These are phyloP conservation scores for Buxus sempervirens DNA, from an alignment of 164 flowering plant species.

Conservation along the genomic window DNA sequence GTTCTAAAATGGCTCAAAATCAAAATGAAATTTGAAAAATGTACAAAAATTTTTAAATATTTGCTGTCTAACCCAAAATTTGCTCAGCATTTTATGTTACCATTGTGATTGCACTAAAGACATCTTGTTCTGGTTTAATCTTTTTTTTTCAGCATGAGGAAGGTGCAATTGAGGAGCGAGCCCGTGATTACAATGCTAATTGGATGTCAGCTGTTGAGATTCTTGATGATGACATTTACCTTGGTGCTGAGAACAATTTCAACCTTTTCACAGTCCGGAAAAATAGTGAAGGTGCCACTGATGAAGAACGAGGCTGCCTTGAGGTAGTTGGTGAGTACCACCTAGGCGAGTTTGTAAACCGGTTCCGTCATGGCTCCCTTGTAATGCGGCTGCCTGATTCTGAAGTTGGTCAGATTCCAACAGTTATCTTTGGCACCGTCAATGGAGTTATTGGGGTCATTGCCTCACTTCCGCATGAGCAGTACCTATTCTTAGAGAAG, in stretches of 20 bases:
- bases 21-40: too few relatives aligned
- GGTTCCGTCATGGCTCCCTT: slow-evolving; percentile 91
- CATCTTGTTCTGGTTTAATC: background rate
- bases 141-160: slow-evolving; percentile 74
- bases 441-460: slow-evolving; percentile 91
- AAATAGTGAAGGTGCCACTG: slow-evolving; percentile 96
- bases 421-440: slow-evolving; percentile 81
- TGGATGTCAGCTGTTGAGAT: slow-evolving; percentile 99
- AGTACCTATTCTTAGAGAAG: slow-evolving; percentile 75
- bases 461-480: slow-evolving; percentile 87
- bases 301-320: slow-evolving; percentile 88
- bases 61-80: too few relatives aligned
- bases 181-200: slow-evolving; percentile 92
- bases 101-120: background rate
- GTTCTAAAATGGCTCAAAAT: too few relatives aligned
- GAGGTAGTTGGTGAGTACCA: slow-evolving; percentile 94
- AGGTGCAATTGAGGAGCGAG: slow-evolving; percentile 95
- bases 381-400: slow-evolving; percentile 96
- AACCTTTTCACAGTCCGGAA: slow-evolving; percentile 87
- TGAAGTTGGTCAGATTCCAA: slow-evolving; percentile 90
- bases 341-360: slow-evolving; percentile 88
- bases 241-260: slow-evolving; percentile 89
- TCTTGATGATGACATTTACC: slow-evolving; percentile 86
- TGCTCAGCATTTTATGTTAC: background rate
- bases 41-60: too few relatives aligned